These are phyloP conservation scores for Penicillium digitatum DNA, from an alignment of 2,329 filamentous ascomycete genomes.

Conservation along the genomic window DNA sequence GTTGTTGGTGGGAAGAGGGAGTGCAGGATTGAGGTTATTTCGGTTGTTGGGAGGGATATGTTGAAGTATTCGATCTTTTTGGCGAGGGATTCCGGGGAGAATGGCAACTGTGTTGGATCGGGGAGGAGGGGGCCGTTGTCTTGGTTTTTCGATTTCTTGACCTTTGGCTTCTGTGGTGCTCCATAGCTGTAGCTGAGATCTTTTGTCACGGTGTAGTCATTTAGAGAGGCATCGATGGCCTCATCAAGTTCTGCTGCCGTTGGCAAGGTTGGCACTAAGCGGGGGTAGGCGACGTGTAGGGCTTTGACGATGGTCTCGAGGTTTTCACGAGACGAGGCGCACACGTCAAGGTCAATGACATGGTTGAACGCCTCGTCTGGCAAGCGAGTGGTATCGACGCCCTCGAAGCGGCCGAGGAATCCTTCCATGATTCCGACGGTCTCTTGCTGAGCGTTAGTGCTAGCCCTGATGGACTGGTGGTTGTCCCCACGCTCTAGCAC, in stretches of 20 bases:
- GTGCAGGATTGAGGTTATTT: constrained; percentile 60
- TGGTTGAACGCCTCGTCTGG: constrained; percentile 81
- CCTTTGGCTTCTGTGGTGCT: constrained; percentile 36
- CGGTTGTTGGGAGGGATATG: constrained; percentile 51
- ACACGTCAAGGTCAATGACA: constrained; percentile 78
- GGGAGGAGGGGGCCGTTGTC: constrained; percentile 4
- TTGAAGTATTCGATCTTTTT: constrained; percentile 64
- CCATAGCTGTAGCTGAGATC: constrained; percentile 55
- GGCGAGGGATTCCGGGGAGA: constrained; percentile 38
- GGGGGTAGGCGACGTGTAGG: constrained; percentile 73
- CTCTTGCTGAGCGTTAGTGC: constrained; percentile 66
- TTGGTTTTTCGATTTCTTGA: constrained; percentile 32
- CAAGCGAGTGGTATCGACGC: constrained; percentile 59
- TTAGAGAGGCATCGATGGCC: constrained; percentile 70
- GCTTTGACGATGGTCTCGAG: constrained; percentile 72
- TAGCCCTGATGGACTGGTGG: constrained; percentile 92
- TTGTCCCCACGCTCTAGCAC: constrained; percentile 87
- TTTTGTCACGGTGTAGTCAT: constrained; percentile 74
- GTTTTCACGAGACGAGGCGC: constrained; percentile 73
- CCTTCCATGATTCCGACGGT: constrained; percentile 91
- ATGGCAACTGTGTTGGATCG: constrained; percentile 4
- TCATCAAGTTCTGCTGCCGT: constrained; percentile 69
- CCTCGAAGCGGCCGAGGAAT: constrained; percentile 82
- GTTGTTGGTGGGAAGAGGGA: constrained; percentile 59
- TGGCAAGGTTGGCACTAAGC: constrained; percentile 64